Evolutionary conservation across 2,329 filamentous ascomycete genomes (phyloP).

Genomic region (Pseudogymnoascus sp.): DNA sequence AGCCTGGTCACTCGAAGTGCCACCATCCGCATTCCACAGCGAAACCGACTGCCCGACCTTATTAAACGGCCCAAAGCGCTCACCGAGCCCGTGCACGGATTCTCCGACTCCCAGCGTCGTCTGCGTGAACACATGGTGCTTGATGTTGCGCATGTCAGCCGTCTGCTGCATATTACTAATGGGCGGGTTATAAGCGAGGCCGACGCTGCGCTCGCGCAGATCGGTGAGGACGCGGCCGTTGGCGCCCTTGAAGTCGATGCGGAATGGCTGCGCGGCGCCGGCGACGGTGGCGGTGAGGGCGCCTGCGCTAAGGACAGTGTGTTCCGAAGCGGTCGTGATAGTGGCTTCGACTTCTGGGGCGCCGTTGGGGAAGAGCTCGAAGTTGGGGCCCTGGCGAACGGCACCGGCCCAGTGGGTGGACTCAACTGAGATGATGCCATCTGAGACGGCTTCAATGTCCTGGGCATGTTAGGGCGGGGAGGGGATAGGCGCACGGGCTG

Average conservation of each 20-base stretch:
- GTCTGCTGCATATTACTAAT: constrained; percentile 46
- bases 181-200: constrained; percentile 48
- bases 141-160: constrained; percentile 44
- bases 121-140: constrained; percentile 52
- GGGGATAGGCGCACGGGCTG: not conserved
- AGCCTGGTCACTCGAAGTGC: constrained; percentile 61
- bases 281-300: constrained; percentile 45
- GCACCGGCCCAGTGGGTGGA: constrained; percentile 52
- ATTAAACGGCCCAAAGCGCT: constrained; percentile 70
- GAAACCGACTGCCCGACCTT: constrained; percentile 65
- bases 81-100: constrained; percentile 66
- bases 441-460: constrained; percentile 50
- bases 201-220: constrained; percentile 48
- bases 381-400: constrained; percentile 45
- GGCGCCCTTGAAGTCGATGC: constrained; percentile 47
- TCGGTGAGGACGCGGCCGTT: constrained; percentile 47
- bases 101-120: constrained; percentile 52
- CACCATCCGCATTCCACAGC: constrained; percentile 58
- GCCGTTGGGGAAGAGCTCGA: constrained; percentile 50
- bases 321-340: constrained; percentile 35
- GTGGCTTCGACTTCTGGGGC: constrained; percentile 35
- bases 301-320: constrained; percentile 45
- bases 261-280: constrained; percentile 43
- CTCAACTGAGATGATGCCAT: constrained; percentile 54
- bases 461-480: constrained; percentile 18